A percentile compares a stretch with the other conserved stretches of the same genome.
These are phyloP conservation scores for Euphrasia arctica DNA, from an alignment of 305 asterid species.

Conservation along the genomic window DNA sequence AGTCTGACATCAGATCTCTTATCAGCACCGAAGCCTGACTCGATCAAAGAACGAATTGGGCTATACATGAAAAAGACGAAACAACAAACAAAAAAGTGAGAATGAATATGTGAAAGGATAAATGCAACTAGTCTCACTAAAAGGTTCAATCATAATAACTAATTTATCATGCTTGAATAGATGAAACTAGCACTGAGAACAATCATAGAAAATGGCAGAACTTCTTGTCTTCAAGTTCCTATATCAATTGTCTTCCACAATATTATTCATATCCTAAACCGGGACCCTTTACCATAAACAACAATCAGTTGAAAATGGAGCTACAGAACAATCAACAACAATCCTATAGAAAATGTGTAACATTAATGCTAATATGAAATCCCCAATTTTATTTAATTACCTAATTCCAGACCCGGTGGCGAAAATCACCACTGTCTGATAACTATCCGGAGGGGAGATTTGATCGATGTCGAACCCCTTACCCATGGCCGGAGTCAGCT, in stretches of 20 bases:
- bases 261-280: not conserved
- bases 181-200: not conserved
- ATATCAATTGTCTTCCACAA: not conserved
- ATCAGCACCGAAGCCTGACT: conserved; percentile 68
- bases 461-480: conserved; percentile 66
- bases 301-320: conserved; percentile 11
- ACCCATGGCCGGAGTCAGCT: conserved; percentile 75
- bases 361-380: conserved; percentile 11
- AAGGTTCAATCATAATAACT: conserved; percentile 9
- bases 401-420: conserved; percentile 99
- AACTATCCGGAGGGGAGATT: conserved; percentile 63
- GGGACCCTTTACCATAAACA: not conserved
- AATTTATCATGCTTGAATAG: not conserved
- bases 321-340: conserved; percentile 7
- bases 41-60: conserved; percentile 86
- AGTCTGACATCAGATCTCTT: conserved; percentile 81
- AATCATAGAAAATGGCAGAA: conserved; percentile 6
- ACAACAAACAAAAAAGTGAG: conserved; percentile 14
- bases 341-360: not conserved
- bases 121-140: conserved; percentile 18
- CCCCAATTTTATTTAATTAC: conserved; percentile 30
- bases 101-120: conserved; percentile 18
- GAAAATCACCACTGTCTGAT: conserved; percentile 73
- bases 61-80: conserved; percentile 38
- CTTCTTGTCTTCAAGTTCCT: not conserved